Evolutionary conservation across 495 filamentous ascomycete species (phyloP).

Genomic region (Choiromyces venosus): DNA sequence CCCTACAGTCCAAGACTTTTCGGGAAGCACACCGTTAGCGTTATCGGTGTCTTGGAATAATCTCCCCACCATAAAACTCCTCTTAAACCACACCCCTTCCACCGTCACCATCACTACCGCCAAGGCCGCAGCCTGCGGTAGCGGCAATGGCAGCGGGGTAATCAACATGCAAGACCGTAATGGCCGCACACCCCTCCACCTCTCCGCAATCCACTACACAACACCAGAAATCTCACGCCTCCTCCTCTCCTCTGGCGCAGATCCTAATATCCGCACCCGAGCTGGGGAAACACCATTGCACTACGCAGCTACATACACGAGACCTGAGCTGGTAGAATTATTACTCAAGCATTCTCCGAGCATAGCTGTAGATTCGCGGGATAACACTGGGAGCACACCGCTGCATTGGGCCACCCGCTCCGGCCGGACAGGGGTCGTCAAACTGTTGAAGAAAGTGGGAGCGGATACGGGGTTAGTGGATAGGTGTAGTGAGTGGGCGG

Average conservation of each 20-base stretch:
- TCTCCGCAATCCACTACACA: slow-evolving; percentile 10
- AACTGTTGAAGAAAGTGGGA: background rate
- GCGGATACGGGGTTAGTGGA: background rate
- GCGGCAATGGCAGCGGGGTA: background rate
- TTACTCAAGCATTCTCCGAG: background rate
- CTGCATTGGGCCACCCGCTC: slow-evolving; percentile 14
- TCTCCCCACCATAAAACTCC: background rate
- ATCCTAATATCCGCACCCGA: background rate
- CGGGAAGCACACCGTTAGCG: background rate
- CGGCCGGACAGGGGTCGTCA: background rate
- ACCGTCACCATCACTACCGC: background rate
- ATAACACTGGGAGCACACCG: background rate
- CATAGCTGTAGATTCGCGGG: background rate
- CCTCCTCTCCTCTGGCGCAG: slow-evolving; percentile 10
- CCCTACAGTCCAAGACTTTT: background rate
- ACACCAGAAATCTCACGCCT: slow-evolving; percentile 4
- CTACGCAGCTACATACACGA: slow-evolving; percentile 11
- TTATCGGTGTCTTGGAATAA: background rate
- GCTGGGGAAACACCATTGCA: slow-evolving; percentile 4
- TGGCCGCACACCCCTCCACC: slow-evolving; percentile 12
- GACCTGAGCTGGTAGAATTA: slow-evolving; percentile 1
- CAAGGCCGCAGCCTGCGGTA: slow-evolving; percentile 6
- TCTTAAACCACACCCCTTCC: slow-evolving; percentile 6
- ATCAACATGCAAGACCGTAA: slow-evolving; percentile 7
- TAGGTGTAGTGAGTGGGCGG: background rate